These are phyloP conservation scores for Yarrowia deformans DNA, from an alignment of 805 yeast genomes.

Conservation along the genomic window DNA sequence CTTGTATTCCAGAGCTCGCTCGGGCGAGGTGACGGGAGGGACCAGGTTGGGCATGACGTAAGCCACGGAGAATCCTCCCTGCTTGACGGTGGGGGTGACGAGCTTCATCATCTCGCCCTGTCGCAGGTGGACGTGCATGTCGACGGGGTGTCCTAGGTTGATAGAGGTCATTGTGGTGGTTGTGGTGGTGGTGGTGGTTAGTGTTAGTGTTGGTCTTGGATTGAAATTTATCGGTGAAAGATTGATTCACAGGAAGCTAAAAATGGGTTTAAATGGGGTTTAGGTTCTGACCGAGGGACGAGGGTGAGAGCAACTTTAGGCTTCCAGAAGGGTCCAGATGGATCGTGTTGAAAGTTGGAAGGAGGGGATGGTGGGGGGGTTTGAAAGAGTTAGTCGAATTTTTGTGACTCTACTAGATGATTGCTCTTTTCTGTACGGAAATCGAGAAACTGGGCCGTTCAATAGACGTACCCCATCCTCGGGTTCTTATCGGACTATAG, in stretches of 20 bases:
- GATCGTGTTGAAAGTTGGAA: not conserved
- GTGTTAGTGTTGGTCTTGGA: not conserved
- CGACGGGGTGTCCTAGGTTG: conserved; percentile 56
- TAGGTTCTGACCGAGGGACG: conserved; percentile 1
- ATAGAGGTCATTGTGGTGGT: conserved; percentile 42
- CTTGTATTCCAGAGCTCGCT: conserved; percentile 75
- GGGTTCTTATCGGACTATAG: conserved; percentile 12
- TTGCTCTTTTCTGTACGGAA: too few species aligned
- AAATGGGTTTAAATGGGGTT: conserved; percentile 1
- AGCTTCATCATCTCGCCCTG: conserved; percentile 93
- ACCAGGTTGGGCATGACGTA: conserved; percentile 96
- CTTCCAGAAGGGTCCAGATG: conserved; percentile 13
- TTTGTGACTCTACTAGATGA: too few species aligned
- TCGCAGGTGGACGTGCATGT: conserved; percentile 95
- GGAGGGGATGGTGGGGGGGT: not conserved
- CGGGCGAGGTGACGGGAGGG: conserved; percentile 87
- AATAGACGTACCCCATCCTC: not conserved
- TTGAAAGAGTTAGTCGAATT: too few species aligned
- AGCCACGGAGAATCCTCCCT: conserved; percentile 91
- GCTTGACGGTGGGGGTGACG: conserved; percentile 85
- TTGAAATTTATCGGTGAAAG: conserved; percentile 4
- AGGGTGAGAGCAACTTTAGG: not conserved
- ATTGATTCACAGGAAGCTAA: not conserved
- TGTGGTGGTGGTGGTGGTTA: conserved; percentile 5
- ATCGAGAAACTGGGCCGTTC: not conserved